Conservation (phyloP, 2,329 filamentous ascomycete genomes). For the Calonectria multiphialidica region DNA sequence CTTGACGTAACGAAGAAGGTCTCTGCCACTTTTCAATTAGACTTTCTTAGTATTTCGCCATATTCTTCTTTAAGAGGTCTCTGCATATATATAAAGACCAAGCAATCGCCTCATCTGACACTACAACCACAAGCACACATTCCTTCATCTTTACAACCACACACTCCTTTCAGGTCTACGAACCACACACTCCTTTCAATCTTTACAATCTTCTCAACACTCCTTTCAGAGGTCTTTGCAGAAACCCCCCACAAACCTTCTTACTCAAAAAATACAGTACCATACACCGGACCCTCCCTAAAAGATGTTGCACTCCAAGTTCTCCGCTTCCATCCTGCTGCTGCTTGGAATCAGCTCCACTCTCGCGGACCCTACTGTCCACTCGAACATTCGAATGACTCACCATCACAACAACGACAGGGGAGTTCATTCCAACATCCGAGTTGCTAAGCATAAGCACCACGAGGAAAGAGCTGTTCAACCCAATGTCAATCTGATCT, state of each 20-base stretch:
- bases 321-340: not conserved
- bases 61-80: not conserved
- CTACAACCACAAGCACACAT: not conserved
- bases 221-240: not conserved
- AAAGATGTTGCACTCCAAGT: not conserved
- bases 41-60: not conserved
- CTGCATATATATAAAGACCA: not conserved
- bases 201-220: not conserved
- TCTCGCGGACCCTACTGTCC: not conserved
- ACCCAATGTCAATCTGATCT: not conserved
- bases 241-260: not conserved
- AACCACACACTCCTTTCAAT: not conserved
- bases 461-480: not conserved
- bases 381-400: not conserved
- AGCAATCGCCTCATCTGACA: not conserved
- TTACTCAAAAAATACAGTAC: not conserved
- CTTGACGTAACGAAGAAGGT: not conserved
- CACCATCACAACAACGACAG: not conserved
- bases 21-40: not conserved
- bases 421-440: not conserved
- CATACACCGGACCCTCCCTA: not conserved
- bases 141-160: not conserved
- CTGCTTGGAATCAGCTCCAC: not conserved
- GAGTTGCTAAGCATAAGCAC: not conserved
- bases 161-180: slow-evolving; percentile 6